Percentiles rank a stretch among this genome's conserved stretches.
Conservation (phyloP, 208 protist genomes). For the Herpetomonas tarakana region DNA sequence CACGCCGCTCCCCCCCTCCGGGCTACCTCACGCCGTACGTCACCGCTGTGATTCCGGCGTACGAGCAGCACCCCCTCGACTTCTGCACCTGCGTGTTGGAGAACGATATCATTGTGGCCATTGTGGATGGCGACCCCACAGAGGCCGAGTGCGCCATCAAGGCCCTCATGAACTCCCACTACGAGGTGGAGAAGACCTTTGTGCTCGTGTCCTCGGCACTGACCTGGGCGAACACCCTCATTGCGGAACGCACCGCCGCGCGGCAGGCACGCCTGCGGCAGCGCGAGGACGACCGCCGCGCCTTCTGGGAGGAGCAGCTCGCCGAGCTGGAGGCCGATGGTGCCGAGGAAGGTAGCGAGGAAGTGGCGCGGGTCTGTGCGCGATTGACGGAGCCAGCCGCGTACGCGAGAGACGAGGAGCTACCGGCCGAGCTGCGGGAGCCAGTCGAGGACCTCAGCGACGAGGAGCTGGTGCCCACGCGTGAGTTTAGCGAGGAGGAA, state of each 20-base stretch:
- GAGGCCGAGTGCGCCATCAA: slow-evolving; percentile 85
- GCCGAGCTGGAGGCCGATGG: slow-evolving; percentile 32
- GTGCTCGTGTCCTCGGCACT: slow-evolving; percentile 85
- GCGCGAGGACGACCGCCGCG: slow-evolving; percentile 38
- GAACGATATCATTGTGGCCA: slow-evolving; percentile 84
- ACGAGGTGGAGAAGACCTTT: slow-evolving; percentile 92
- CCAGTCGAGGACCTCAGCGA: slow-evolving; percentile 19
- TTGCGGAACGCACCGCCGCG: slow-evolving; percentile 40
- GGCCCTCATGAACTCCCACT: slow-evolving; percentile 72
- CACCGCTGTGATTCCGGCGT: slow-evolving; percentile 50
- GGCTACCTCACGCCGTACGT: slow-evolving; percentile 39
- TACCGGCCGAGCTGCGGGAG: slow-evolving; percentile 27
- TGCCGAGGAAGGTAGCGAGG: slow-evolving; percentile 29
- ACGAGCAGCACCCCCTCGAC: slow-evolving; percentile 57
- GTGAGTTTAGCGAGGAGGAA: slow-evolving; percentile 85
- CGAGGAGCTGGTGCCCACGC: slow-evolving; percentile 52
- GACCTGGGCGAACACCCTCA: slow-evolving; percentile 80
- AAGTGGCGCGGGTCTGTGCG: background rate
- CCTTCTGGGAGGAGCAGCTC: slow-evolving; percentile 31
- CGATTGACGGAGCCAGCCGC: slow-evolving; percentile 15
- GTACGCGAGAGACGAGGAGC: slow-evolving; percentile 27
- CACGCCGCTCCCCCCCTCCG: slow-evolving; percentile 15
- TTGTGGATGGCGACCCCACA: slow-evolving; percentile 74
- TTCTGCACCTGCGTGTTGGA: slow-evolving; percentile 64
- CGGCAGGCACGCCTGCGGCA: slow-evolving; percentile 28